Conservation (phyloP, 31 red algal species). For the Asparagopsis taxiformis region DNA sequence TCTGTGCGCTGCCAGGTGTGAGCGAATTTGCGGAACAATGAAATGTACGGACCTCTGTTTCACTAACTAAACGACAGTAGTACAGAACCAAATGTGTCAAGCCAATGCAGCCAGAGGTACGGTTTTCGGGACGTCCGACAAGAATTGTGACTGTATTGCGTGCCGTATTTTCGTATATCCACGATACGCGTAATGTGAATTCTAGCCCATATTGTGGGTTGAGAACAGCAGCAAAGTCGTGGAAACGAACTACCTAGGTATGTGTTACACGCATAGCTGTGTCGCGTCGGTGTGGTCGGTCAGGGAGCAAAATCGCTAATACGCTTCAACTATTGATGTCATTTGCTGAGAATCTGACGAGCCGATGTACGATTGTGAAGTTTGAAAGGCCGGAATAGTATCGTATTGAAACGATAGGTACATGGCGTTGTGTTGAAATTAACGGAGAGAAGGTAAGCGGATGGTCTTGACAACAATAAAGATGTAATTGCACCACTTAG, state of each 20-base stretch:
- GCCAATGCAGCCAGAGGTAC: not conserved
- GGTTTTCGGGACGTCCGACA: not conserved
- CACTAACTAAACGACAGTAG: slow-evolving; percentile 5
- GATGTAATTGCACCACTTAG: too few relatives aligned
- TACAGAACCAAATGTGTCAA: not conserved
- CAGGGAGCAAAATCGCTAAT: too few relatives aligned
- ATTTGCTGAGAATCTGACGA: too few relatives aligned
- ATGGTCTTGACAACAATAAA: too few relatives aligned
- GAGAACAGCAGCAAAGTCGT: not conserved
- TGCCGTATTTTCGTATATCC: not conserved
- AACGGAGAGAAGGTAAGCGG: too few relatives aligned
- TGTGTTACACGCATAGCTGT: too few relatives aligned
- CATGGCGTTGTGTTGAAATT: too few relatives aligned
- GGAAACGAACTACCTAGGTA: not conserved
- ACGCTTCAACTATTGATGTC: too few relatives aligned
- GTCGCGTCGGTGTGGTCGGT: too few relatives aligned
- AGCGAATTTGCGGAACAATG: slow-evolving; percentile 37
- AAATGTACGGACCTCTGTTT: not conserved
- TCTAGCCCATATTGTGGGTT: not conserved
- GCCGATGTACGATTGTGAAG: too few relatives aligned
- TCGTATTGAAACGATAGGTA: too few relatives aligned
- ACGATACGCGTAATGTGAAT: not conserved
- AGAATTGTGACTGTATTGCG: not conserved
- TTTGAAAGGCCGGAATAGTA: too few relatives aligned
- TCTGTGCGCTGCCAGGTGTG: slow-evolving; percentile 32